A percentile compares a stretch with the other conserved stretches of the same genome.
Evolutionary conservation across 345 rosid species (phyloP).

Genomic region (Erysimum cheiranthoides): DNA sequence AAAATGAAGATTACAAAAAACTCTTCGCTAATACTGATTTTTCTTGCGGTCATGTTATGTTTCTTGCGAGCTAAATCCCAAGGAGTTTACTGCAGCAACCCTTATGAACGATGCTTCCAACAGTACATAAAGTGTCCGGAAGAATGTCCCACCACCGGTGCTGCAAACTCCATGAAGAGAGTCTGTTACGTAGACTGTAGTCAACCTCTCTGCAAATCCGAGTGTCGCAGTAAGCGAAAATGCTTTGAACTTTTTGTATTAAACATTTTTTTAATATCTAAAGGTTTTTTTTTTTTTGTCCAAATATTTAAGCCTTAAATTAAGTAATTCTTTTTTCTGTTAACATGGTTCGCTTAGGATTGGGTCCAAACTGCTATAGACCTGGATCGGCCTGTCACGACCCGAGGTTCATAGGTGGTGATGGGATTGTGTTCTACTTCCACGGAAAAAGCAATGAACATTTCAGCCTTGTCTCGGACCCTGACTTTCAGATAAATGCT

Average conservation of each 20-base stretch:
- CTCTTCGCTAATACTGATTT: conserved; percentile 12
- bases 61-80: conserved; percentile 32
- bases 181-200: conserved; percentile 46
- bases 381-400: conserved; percentile 61
- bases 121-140: conserved; percentile 36
- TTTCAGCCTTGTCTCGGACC: conserved; percentile 58
- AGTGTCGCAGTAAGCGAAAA: conserved; percentile 42
- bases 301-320: background rate
- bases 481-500: conserved; percentile 53
- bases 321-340: background rate
- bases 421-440: conserved; percentile 59
- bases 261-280: background rate
- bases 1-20: conserved; percentile 20
- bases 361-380: conserved; percentile 46
- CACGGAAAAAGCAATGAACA: conserved; percentile 56
- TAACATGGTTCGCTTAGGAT: background rate
- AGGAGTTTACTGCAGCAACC: conserved; percentile 42
- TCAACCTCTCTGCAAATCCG: conserved; percentile 42
- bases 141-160: conserved; percentile 45
- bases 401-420: conserved; percentile 61
- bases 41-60: conserved; percentile 19
- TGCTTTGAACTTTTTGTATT: background rate
- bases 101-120: conserved; percentile 36
- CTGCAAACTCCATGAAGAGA: conserved; percentile 31
- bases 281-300: too few relatives aligned